phyloP scores from a whole-genome alignment of 352 stramenopile species.

The Phytopythium aichiense region DNA sequence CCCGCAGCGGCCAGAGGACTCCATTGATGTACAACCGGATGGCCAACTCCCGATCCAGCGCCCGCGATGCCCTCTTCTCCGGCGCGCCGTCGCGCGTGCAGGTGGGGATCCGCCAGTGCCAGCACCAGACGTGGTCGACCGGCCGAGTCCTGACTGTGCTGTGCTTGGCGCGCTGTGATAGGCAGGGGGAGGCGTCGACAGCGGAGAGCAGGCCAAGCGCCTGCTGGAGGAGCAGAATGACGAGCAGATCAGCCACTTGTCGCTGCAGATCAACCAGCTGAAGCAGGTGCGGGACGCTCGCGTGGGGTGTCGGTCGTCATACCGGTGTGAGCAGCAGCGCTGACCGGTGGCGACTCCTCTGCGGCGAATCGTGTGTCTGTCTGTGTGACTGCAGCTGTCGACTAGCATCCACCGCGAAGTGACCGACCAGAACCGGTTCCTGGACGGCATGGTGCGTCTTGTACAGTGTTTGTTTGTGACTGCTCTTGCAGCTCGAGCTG shows the following conservation, averaged over 20 bases:
- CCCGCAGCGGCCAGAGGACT: not conserved
- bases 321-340: not conserved
- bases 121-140: not conserved
- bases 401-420: conserved; percentile 78
- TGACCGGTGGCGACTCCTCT: not conserved
- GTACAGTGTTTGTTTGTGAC: too few species aligned
- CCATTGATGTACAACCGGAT: conserved; percentile 82
- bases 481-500: too few species aligned
- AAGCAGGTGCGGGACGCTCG: conserved; percentile 53
- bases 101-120: conserved; percentile 15
- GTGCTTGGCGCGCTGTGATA: conserved; percentile 13
- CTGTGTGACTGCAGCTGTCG: conserved; percentile 45
- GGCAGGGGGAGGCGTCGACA: conserved; percentile 38
- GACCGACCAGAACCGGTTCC: conserved; percentile 75
- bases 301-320: not conserved
- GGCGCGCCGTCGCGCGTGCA: conserved; percentile 44
- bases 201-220: conserved; percentile 69
- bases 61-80: conserved; percentile 64
- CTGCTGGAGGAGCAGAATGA: conserved; percentile 86
- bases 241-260: conserved; percentile 85
- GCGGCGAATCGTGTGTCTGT: not conserved
- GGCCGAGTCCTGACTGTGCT: not conserved
- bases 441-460: conserved; percentile 71
- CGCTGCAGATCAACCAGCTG: conserved; percentile 81
- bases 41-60: conserved; percentile 42